Evolutionary conservation across 2,329 filamentous ascomycete species (phyloP), one percentile per base, ranked within the genome.

Genomic region (Fusarium abutilonis): DNA sequence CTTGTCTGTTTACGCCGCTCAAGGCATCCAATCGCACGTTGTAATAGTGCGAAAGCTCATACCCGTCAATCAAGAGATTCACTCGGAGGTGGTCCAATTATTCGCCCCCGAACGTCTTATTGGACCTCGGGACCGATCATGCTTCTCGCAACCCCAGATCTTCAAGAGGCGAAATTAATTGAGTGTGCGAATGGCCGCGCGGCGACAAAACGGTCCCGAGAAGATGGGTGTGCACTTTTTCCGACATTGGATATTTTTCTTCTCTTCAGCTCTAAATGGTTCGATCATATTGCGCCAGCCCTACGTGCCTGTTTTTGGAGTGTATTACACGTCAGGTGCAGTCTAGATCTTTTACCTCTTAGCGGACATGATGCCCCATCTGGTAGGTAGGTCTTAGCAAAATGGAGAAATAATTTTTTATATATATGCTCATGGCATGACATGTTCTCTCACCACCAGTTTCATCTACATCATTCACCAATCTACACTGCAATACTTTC

Each of bases 301-400:
- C 52, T 70, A 66, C 68, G 56, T 70, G 67, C 67, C 60, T 71
- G 42, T 63, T 29, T 29, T 29, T 29, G 9, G 19, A 29, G 28
- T 6, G 28, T 29, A 29, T 29, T 13, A 66, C 54, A 63, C 49
- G 5, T 26, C 23, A 26, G 23, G 53, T 66, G 55, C 56, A 19
- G 48, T 54, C 50, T 56, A 52, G 47, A 59, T 64, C 56, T 60
- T 14, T 34, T 52, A 52, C 63, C 63, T 64, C 62, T 38, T 48
- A 57, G 61, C 56, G 52, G 51, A 38, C 15, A 41, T 58, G 52
- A 63, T 54, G 48, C 62, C 57, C 52, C 58, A 66, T 63, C 29
- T 50, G 53, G 52, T 39, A 61, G 28, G 23, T 19, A 44, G 11
- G 34, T 36, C 35, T 36, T 8, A 52, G 34, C 23, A 32, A 29